Percentiles rank a stretch among this genome's conserved stretches.
Conservation (phyloP, 2,329 filamentous ascomycete genomes). For the Tolypocladium guangdongense region DNA sequence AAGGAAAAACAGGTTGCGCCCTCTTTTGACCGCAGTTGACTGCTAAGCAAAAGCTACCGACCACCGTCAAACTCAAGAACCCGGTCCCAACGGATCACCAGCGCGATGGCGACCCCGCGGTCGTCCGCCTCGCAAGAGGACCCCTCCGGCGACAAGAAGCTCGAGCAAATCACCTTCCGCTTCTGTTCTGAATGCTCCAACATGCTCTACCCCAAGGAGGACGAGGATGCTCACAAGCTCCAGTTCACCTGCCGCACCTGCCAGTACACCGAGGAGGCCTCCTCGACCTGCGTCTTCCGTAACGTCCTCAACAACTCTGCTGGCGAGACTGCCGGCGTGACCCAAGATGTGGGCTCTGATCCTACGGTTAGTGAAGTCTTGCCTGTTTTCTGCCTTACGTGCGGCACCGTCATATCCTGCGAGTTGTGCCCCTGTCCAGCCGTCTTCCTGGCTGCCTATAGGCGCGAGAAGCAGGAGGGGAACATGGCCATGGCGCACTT, state of each 20-base stretch:
- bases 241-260: constrained; percentile 96
- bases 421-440: constrained; percentile 22
- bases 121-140: constrained; percentile 34
- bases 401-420: constrained; percentile 34
- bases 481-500: constrained; percentile 20
- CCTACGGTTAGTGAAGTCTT: constrained; percentile 78
- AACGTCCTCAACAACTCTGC: constrained; percentile 86
- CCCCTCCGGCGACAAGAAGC: constrained; percentile 35
- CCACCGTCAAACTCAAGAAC: not conserved
- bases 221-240: constrained; percentile 69
- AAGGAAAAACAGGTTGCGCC: not conserved
- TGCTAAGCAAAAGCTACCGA: not conserved
- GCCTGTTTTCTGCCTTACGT: constrained; percentile 33
- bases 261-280: constrained; percentile 78
- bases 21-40: not conserved
- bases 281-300: constrained; percentile 87
- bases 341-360: constrained; percentile 92
- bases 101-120: constrained; percentile 45
- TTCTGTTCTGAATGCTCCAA: constrained; percentile 99
- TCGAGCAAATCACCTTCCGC: constrained; percentile 84
- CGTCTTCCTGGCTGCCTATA: constrained; percentile 10
- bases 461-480: constrained; percentile 7
- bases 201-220: constrained; percentile 95
- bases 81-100: constrained; percentile 1
- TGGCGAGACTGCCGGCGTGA: constrained; percentile 92